Evolutionary conservation across 352 stramenopile genomes (phyloP).

Genomic region (Phytophthora kernoviae): DNA sequence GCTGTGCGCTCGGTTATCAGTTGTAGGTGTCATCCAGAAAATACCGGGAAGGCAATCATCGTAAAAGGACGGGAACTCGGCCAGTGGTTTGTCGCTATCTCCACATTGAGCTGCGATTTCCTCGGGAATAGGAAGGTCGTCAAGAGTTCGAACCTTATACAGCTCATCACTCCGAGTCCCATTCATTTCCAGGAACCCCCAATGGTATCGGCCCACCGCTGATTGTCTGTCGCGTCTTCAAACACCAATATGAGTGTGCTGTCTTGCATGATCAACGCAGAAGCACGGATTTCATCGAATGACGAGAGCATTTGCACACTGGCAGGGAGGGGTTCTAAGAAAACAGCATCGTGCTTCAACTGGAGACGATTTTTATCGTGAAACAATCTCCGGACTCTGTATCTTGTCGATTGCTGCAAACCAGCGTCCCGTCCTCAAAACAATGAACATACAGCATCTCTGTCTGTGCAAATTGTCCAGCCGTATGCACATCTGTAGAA

Average conservation of each 20-base stretch:
- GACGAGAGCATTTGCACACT: constrained; percentile 20
- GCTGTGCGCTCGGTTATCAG: background rate
- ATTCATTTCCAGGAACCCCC: constrained; percentile 43
- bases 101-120: constrained; percentile 24
- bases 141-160: constrained; percentile 18
- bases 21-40: constrained; percentile 39
- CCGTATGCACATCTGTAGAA: background rate
- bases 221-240: constrained; percentile 18
- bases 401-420: constrained; percentile 28
- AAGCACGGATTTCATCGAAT: constrained; percentile 14
- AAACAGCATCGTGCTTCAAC: constrained; percentile 47
- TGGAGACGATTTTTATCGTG: constrained; percentile 27
- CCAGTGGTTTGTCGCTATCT: constrained; percentile 9
- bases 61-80: constrained; percentile 48
- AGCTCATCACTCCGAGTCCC: constrained; percentile 32
- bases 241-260: constrained; percentile 24
- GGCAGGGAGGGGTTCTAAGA: constrained; percentile 42
- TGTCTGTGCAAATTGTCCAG: background rate
- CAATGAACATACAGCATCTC: constrained; percentile 35
- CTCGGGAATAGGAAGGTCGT: constrained; percentile 29
- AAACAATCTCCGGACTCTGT: constrained; percentile 13
- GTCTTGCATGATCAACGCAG: constrained; percentile 35
- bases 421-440: constrained; percentile 41
- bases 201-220: constrained; percentile 40
- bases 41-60: constrained; percentile 53